Base-by-base conservation (phyloP, 148 eudicot species). In the Drosera capensis region DNA sequence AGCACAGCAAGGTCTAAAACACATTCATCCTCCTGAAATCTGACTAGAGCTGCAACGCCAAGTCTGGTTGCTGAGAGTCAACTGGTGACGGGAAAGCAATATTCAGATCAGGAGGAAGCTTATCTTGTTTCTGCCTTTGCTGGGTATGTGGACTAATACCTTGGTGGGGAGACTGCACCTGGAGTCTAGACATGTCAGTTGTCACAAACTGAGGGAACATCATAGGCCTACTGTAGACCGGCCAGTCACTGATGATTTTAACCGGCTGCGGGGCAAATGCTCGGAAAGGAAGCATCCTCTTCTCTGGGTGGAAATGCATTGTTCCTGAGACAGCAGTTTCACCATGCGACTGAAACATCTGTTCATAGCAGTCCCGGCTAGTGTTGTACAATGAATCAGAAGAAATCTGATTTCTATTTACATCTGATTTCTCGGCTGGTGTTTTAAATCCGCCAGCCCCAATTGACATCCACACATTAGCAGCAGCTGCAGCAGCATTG, bases 21-120 rank as follows among this genome's bases (percentile, higher is more conserved):
- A 55, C 19, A 21, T 19, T 17, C 14, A 23, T 20, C 14, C 26
- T 20, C 9, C 16, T 25, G 49, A 1, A 50, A 22, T 20, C 13
- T 56, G 14, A 3, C 38, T 58, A 90, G 29, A 90, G 95, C 68
- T 90, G 97, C 67, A 90, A 61, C 40, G 95, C 97, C 39, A 90
- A 72, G 69, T 90, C 97, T n/a, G 97, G 97, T 55, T 84, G 97
- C 64, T 78, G 95, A 67, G 97, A 73, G 69, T 90, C 97, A 40
- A 73, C 84, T 1, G 95, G 43, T 9, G 87, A 75, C 62, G 75
- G 97, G 65, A 78, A 84, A 52, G 79, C 83, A 26, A 90, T 68
- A 65, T 90, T 90, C 55, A 90, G 55, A 64, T 90, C 97, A 0
- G 97, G 97, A 31, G 92, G 94, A 22, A 75, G 68, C 7, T 81